phyloP scores from a whole-genome alignment of 2,329 filamentous ascomycete genomes.

The Ilyonectria sp. region DNA sequence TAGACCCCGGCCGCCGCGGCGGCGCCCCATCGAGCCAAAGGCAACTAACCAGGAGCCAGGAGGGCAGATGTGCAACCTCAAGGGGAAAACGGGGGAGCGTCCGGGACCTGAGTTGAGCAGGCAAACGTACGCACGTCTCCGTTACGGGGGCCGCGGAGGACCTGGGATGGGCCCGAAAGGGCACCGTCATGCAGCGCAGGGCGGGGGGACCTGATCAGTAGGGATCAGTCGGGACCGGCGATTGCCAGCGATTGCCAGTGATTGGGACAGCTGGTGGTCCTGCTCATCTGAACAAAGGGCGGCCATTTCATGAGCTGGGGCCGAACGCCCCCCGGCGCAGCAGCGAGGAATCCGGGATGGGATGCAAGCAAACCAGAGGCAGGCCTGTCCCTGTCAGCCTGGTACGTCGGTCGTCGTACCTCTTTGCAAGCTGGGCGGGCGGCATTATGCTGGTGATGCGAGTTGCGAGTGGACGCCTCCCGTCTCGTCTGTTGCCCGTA shows the following conservation, averaged over 20 bases:
- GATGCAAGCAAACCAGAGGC: slow-evolving; percentile 33
- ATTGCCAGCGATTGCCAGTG: slow-evolving; percentile 8
- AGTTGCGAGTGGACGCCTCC: slow-evolving; percentile 47
- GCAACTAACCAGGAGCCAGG: not conserved
- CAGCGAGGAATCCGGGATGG: slow-evolving; percentile 4
- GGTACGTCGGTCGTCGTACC: slow-evolving; percentile 43
- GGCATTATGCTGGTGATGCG: slow-evolving; percentile 38
- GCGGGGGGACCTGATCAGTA: slow-evolving; percentile 15
- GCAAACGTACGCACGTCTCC: slow-evolving; percentile 12
- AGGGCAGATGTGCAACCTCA: slow-evolving; percentile 25
- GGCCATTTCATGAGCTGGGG: slow-evolving; percentile 26
- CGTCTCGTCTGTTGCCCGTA: slow-evolving; percentile 30
- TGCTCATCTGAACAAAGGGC: slow-evolving; percentile 45
- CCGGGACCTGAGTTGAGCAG: not conserved
- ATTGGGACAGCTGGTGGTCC: slow-evolving; percentile 43
- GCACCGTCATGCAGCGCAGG: slow-evolving; percentile 33
- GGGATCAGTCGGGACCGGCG: too few relatives aligned
- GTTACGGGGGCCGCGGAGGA: slow-evolving; percentile 21
- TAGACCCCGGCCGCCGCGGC: slow-evolving; percentile 18
- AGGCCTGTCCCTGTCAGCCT: slow-evolving; percentile 45
- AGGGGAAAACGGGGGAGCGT: slow-evolving; percentile 19
- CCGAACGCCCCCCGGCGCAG: slow-evolving; percentile 5
- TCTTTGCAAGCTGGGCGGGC: slow-evolving; percentile 41
- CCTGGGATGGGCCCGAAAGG: slow-evolving; percentile 27
- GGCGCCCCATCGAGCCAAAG: slow-evolving; percentile 22